These are phyloP conservation scores for Pseudogymnoascus sp. DNA, from an alignment of 2,329 filamentous ascomycete genomes.

Conservation along the genomic window DNA sequence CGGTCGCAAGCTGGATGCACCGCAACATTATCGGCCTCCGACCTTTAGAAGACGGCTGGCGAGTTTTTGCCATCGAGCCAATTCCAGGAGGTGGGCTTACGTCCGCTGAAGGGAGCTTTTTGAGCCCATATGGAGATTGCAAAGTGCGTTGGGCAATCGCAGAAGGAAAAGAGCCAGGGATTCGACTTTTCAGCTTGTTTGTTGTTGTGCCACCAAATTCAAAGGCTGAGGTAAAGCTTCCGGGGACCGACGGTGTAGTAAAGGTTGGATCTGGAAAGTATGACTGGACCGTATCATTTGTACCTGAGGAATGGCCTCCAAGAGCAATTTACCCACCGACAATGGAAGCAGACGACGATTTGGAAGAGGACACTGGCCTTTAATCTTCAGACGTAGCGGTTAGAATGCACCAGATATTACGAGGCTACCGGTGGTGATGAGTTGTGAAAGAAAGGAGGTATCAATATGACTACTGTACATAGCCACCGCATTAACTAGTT, in stretches of 20 bases:
- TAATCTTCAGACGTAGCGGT: not conserved
- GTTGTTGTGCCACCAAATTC: conserved; percentile 23
- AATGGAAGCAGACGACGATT: not conserved
- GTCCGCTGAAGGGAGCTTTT: conserved; percentile 19
- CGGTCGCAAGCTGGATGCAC: conserved; percentile 30
- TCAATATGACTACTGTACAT: not conserved
- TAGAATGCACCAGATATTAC: not conserved
- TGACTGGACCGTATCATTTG: not conserved
- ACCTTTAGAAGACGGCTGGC: conserved; percentile 8
- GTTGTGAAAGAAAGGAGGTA: not conserved
- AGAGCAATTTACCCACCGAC: conserved; percentile 10
- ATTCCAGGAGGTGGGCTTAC: conserved; percentile 21
- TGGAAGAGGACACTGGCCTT: not conserved
- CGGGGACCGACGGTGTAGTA: not conserved
- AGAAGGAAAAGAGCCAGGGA: not conserved
- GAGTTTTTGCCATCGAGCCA: conserved; percentile 17
- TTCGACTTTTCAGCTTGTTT: conserved; percentile 11
- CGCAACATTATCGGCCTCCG: conserved; percentile 22
- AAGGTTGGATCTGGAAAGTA: conserved; percentile 9
- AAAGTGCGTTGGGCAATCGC: not conserved
- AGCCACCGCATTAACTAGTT: not conserved
- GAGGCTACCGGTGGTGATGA: not conserved
- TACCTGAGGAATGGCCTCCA: conserved; percentile 15
- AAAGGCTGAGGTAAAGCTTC: not conserved
- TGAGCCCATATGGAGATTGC: conserved; percentile 15